phyloP scores from a whole-genome alignment of 768 basidiomycete species.

The Collybia sp. region DNA sequence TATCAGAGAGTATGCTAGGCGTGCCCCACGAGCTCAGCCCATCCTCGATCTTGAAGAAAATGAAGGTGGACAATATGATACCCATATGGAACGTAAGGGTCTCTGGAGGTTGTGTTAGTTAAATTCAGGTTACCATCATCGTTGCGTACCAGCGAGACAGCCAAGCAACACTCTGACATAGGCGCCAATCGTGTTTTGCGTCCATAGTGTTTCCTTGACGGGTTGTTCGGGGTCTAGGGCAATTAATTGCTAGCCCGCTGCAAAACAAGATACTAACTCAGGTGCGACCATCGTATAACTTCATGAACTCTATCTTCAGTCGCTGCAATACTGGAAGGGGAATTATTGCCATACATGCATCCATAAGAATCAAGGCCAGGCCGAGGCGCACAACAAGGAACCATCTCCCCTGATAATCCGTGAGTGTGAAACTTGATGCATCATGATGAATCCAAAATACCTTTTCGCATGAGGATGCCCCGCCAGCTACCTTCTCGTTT shows the following conservation, averaged over 20 bases:
- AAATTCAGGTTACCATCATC: too few species aligned
- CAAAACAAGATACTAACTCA: conserved; percentile 36
- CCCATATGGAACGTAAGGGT: conserved; percentile 72
- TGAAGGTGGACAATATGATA: conserved; percentile 51
- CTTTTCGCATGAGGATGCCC: background rate
- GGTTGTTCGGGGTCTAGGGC: conserved; percentile 34
- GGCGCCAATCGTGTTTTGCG: conserved; percentile 37
- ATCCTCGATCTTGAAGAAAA: conserved; percentile 41
- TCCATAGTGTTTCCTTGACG: conserved; percentile 43
- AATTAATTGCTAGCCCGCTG: background rate
- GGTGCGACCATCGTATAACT: conserved; percentile 76
- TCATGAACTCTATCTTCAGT: conserved; percentile 1
- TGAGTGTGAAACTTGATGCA: too few species aligned
- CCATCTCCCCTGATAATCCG: conserved; percentile 48
- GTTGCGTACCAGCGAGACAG: conserved; percentile 55
- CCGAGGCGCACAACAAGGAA: conserved; percentile 56
- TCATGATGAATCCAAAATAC: background rate
- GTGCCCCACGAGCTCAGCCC: conserved; percentile 22
- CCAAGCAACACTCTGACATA: conserved; percentile 62
- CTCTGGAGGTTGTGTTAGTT: conserved; percentile 37
- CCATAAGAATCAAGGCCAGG: conserved; percentile 50
- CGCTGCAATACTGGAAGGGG: conserved; percentile 4
- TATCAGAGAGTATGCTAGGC: conserved; percentile 34
- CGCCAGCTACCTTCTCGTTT: conserved; percentile 7
- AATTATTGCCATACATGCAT: conserved; percentile 57